These are phyloP conservation scores for Schizonepeta tenuifolia DNA, from an alignment of 257 asterid species.

Conservation along the genomic window DNA sequence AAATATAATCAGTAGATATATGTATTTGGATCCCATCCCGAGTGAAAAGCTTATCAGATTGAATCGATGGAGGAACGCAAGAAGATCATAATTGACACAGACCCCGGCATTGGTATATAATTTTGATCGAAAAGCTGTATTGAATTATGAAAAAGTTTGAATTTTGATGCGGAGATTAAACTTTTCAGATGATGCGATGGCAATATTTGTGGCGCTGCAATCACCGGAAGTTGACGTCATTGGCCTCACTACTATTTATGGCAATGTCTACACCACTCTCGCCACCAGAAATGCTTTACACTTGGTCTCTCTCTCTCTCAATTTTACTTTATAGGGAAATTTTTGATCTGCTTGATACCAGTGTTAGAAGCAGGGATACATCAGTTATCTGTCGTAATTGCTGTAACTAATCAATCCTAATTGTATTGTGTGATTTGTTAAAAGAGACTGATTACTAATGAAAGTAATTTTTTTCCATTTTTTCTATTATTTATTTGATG, in stretches of 20 bases:
- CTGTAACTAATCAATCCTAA: not conserved
- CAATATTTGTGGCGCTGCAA: conserved; percentile 87
- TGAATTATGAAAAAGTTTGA: too few relatives aligned
- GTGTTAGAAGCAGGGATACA: not conserved
- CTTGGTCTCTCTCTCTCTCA: conserved; percentile 53
- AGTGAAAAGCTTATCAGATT: conserved; percentile 21
- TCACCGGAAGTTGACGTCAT: conserved; percentile 97
- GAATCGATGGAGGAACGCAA: conserved; percentile 62
- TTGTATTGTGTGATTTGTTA: conserved; percentile 9
- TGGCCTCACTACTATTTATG: conserved; percentile 92
- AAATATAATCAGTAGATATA: not conserved
- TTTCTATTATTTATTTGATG: too few relatives aligned
- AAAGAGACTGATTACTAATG: not conserved
- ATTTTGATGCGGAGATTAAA: not conserved
- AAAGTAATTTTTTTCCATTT: too few relatives aligned
- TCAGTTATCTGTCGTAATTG: conserved; percentile 11
- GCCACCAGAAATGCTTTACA: conserved; percentile 98
- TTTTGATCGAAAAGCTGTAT: not conserved
- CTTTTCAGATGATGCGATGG: conserved; percentile 95
- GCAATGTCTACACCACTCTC: conserved; percentile 93
- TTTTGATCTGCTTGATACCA: conserved; percentile 16
- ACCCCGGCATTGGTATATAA: conserved; percentile 84
- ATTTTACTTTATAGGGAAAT: conserved; percentile 1
- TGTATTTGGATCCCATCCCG: conserved; percentile 6
- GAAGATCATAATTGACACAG: conserved; percentile 96